A percentile compares a stretch with the other conserved stretches of the same genome.
These are phyloP conservation scores for Diaporthe capsici DNA, from an alignment of 2,329 filamentous ascomycete species.

Conservation along the genomic window DNA sequence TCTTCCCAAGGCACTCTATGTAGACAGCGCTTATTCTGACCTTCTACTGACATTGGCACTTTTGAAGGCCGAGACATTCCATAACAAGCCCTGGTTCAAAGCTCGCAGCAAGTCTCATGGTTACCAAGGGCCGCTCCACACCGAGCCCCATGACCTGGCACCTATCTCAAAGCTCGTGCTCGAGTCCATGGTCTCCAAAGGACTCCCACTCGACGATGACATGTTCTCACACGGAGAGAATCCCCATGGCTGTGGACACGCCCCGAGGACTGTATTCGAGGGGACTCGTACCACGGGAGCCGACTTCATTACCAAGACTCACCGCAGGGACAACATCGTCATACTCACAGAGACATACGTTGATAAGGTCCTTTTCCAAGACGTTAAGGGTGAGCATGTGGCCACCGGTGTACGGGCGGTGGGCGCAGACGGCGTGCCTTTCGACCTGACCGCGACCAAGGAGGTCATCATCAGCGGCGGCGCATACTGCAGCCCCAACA, in stretches of 20 bases:
- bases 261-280: background rate
- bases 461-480: conserved; percentile 52
- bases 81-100: conserved; percentile 13
- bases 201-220: conserved; percentile 18
- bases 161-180: conserved; percentile 20
- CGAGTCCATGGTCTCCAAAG: conserved; percentile 18
- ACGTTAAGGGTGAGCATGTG: background rate
- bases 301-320: conserved; percentile 8
- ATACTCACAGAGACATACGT: conserved; percentile 9
- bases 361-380: background rate
- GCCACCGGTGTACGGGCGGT: conserved; percentile 8
- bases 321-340: background rate
- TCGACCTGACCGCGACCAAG: conserved; percentile 34
- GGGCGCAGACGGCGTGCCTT: background rate
- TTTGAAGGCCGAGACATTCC: conserved; percentile 18
- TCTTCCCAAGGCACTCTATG: background rate
- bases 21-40: accelerated
- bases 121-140: conserved; percentile 17
- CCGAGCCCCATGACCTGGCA: conserved; percentile 24
- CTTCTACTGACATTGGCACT: background rate
- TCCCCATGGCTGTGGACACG: conserved; percentile 16
- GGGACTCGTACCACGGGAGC: background rate
- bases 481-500: conserved; percentile 49
- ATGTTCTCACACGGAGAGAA: conserved; percentile 29
- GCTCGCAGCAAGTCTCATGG: conserved; percentile 16